Evolutionary conservation across 2,329 filamentous ascomycete species (phyloP).

Genomic region (Bipolaris sorokiniana): DNA sequence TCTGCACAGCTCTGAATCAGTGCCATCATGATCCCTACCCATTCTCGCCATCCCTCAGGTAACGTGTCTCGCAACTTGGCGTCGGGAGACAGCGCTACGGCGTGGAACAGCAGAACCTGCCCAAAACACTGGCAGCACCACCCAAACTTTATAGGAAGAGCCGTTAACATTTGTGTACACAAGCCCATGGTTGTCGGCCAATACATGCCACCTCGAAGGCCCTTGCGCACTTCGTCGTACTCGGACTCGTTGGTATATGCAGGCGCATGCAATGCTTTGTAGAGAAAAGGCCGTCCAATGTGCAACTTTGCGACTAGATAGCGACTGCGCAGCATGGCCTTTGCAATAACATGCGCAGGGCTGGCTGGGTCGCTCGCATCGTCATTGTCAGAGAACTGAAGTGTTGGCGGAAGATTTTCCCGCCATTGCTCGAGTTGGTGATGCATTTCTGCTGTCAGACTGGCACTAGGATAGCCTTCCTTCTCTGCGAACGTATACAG

Average conservation of each 20-base stretch:
- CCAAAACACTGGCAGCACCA: conserved; percentile 49
- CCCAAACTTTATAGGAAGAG: conserved; percentile 47
- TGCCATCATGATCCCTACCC: conserved; percentile 46
- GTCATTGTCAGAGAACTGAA: conserved; percentile 54
- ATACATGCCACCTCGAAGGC: conserved; percentile 44
- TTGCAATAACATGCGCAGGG: conserved; percentile 48
- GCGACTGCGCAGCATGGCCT: conserved; percentile 49
- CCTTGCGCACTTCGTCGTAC: conserved; percentile 38
- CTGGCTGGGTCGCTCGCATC: conserved; percentile 35
- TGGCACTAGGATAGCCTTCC: conserved; percentile 52
- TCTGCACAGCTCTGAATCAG: conserved; percentile 42
- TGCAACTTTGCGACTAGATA: conserved; percentile 49
- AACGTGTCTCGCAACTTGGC: conserved; percentile 38
- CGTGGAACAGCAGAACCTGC: conserved; percentile 45
- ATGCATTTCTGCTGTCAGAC: conserved; percentile 59
- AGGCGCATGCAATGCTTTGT: conserved; percentile 47
- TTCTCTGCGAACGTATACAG: conserved; percentile 57
- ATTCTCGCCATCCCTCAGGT: conserved; percentile 45
- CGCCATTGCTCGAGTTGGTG: conserved; percentile 64
- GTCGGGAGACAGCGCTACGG: conserved; percentile 39
- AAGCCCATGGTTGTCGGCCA: conserved; percentile 48
- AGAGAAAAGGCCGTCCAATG: conserved; percentile 47
- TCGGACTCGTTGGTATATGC: conserved; percentile 39
- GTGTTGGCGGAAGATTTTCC: conserved; percentile 55
- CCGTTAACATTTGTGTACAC: conserved; percentile 46